Conservation (phyloP, 1,139 yeast species). For the Candida smagusa region DNA sequence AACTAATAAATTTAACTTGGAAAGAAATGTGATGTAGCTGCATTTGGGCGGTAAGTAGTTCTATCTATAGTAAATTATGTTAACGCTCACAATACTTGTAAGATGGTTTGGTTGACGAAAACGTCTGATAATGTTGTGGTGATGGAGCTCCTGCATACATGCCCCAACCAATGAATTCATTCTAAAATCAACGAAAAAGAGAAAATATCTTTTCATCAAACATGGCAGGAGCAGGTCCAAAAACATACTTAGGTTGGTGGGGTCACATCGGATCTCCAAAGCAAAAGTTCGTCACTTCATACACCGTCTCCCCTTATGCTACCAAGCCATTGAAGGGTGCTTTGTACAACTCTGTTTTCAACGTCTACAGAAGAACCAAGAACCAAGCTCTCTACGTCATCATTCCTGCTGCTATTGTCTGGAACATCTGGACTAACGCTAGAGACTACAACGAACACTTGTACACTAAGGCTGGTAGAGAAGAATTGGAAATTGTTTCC, state of each 20-base stretch:
- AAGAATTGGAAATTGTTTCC: conserved; percentile 80
- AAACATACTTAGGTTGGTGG: conserved; percentile 97
- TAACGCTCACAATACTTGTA: too few species aligned
- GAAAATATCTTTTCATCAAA: conserved; percentile 3
- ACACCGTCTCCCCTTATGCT: conserved; percentile 91
- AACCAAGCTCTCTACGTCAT: conserved; percentile 77
- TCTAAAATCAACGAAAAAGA: conserved; percentile 6
- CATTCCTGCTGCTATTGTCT: conserved; percentile 76
- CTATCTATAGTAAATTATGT: too few species aligned
- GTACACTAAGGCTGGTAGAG: conserved; percentile 97
- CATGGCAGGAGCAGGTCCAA: conserved; percentile 69
- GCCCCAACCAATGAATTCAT: conserved; percentile 11
- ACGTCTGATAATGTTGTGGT: background rate
- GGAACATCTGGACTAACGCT: conserved; percentile 85
- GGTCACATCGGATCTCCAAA: conserved; percentile 81
- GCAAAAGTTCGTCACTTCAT: conserved; percentile 82
- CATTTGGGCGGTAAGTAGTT: too few species aligned
- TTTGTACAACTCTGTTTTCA: conserved; percentile 82
- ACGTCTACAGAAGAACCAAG: conserved; percentile 91
- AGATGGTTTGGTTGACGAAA: background rate
- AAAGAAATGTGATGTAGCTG: too few species aligned
- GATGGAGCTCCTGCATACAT: conserved; percentile 8
- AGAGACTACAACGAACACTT: conserved; percentile 90
- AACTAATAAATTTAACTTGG: conserved; percentile 5
- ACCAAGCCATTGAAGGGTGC: conserved; percentile 90